Evolutionary conservation across 1,284 basidiomycete genomes (phyloP), one percentile per base, ranked within the genome.

Genomic region (Ustilago nuda): DNA sequence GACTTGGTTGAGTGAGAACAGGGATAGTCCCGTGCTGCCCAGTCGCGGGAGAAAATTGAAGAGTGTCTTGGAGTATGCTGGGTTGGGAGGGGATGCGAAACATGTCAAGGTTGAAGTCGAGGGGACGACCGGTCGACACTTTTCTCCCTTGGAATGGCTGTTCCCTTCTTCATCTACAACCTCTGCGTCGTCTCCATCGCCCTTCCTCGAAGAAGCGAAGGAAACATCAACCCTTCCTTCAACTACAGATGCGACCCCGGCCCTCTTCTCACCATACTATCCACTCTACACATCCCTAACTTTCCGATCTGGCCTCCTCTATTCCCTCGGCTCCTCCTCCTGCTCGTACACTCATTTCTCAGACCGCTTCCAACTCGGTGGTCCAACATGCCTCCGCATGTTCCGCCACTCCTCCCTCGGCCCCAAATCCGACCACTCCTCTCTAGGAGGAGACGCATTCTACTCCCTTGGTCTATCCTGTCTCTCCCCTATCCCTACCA

Each of bases 351-450:
- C 90, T 32, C 89, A 89, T 56, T 92, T 93, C 83, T 90, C 89
- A 39, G 97, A 99, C 86, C 90, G 94, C 5, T 96, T 95, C 85
- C 95, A 96, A 79, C 89, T 98, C 0, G 97, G 96, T 33, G 97
- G 96, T 0, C 95, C 97, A 0, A 91, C 92, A n/a, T 93, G 91
- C 55, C 89, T 99, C 2, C 89, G 97, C 32, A 92, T 92, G 70
- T 98, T 98, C 88, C 91, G 90, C 66, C 89, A 91, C 33, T 95
- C 94, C 81, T 90, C 92, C 0, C 88, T 99, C 86, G 97, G 97
- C 0, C 91, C 93, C 2, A 89, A 90, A 36, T 94, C 96, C 81
- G 90, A 91, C 32, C 83, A 13, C 4, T 90, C 98, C 85, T 93
- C 93, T 0, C 85, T 96, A 2, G 97, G 97, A 4, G 97, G 95